phyloP scores from a whole-genome alignment of 495 filamentous ascomycete genomes.

The Trichoderma virens region DNA sequence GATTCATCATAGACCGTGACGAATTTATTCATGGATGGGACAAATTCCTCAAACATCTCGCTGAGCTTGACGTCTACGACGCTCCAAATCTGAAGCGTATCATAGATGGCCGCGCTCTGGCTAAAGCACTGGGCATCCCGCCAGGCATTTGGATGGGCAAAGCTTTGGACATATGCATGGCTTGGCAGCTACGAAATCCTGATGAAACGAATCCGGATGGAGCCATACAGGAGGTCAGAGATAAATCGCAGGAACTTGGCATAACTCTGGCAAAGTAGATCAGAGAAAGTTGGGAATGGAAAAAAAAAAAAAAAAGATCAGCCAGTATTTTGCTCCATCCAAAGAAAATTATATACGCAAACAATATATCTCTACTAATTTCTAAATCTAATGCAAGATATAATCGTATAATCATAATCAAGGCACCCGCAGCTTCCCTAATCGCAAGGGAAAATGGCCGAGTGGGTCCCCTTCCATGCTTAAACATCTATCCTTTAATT shows the following conservation, averaged over 20 bases:
- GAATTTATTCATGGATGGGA: slow-evolving; percentile 43
- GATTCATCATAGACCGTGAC: slow-evolving; percentile 11
- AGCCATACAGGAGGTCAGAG: slow-evolving; percentile 57
- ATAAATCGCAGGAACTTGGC: slow-evolving; percentile 48
- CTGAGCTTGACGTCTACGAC: slow-evolving; percentile 42
- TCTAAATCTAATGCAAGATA: neutral
- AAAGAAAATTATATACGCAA: neutral
- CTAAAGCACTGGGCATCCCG: slow-evolving; percentile 48
- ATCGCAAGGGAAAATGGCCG: no score
- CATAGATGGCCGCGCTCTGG: slow-evolving; percentile 59
- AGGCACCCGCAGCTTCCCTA: neutral
- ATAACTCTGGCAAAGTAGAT: slow-evolving; percentile 23
- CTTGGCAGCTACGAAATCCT: slow-evolving; percentile 82
- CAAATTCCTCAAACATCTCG: slow-evolving; percentile 47
- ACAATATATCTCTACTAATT: neutral
- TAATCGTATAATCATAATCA: neutral
- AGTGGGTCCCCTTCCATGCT: no score
- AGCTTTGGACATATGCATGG: slow-evolving; percentile 63
- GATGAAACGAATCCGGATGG: slow-evolving; percentile 48
- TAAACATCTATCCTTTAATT: neutral
- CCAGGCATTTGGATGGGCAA: slow-evolving; percentile 72
- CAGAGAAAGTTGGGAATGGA: neutral
- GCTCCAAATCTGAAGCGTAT: slow-evolving; percentile 48
- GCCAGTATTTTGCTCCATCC: no score
- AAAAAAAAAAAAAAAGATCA: neutral